Evolutionary conservation across 148 eudicot species (phyloP), one percentile per base, ranked within the genome.

Genomic region (Talinum fruticosum): DNA sequence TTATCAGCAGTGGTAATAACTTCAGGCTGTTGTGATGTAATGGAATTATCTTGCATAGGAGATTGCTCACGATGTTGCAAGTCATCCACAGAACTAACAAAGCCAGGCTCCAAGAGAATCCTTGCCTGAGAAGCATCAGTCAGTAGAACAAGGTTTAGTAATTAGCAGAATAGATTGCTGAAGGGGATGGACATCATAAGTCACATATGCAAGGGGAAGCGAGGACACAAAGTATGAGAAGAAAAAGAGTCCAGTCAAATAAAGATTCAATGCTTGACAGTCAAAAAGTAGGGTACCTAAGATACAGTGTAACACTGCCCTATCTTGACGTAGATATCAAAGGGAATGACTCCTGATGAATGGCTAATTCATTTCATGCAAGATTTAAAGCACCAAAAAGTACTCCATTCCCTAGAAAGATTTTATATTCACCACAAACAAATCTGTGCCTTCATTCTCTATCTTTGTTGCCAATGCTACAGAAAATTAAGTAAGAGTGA

Each of bases 51-150:
- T 41, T 79, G 79, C 72, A 72, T 74, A 51, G 82, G 71, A 82
- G 57, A 47, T 45, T 77, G 87, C 34, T 82, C 88, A 61, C 67
- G 47, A 10, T 70, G 79, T 74, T 74, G 90, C 59, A 73, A 77
- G 78, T 86, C 81, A 33, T 83, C 84, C 28, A 76, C 75, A 79
- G 83, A 73, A 51, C 76, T 82, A 71, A 84, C 80, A 83, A 85
- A 88, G 51, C 87, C 89, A n/a, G 93, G 89, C 57, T 82, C 90
- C 34, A 90, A 83, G 54, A 93, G 94, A 80, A 91, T 96, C 84
- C 99, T 92, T 78, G 99, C 99, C 99, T 96, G 89, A 67, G 76
- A 78, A 79, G 18, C 34, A 65, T 70, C 62, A 75, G 18, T 80
- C 14, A 30, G 75, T 6, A 41, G 45, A 49, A 51, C 23, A 51